Conservation (phyloP, 2,329 filamentous ascomycete genomes). For the Apiospora koreana region DNA sequence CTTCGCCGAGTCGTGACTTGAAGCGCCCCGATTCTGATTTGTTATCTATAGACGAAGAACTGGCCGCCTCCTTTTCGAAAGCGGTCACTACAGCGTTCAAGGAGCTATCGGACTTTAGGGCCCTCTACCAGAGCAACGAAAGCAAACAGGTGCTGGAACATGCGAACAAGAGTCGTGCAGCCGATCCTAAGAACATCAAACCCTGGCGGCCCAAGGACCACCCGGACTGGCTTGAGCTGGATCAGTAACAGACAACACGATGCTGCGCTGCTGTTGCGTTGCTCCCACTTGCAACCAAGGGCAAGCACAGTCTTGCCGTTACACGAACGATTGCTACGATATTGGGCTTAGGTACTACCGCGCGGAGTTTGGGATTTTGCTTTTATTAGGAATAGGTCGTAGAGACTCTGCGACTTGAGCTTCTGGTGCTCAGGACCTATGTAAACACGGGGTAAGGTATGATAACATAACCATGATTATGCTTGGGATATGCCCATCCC, state of each 20-base stretch:
- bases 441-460: background rate
- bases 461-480: background rate
- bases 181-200: conserved; percentile 57
- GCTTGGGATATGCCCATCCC: background rate
- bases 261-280: background rate
- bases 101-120: conserved; percentile 54
- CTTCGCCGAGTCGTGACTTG: background rate
- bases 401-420: background rate
- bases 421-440: background rate
- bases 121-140: conserved; percentile 47
- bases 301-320: background rate
- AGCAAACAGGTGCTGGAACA: conserved; percentile 53
- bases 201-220: conserved; percentile 61
- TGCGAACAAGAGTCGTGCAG: conserved; percentile 52
- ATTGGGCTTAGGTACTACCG: background rate
- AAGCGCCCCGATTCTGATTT: conserved; percentile 19
- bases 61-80: conserved; percentile 49
- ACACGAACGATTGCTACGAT: background rate
- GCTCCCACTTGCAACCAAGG: background rate
- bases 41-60: conserved; percentile 46
- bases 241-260: conserved; percentile 6
- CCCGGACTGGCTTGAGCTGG: conserved; percentile 54
- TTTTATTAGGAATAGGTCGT: background rate
- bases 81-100: conserved; percentile 47
- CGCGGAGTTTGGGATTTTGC: background rate